Evolutionary conservation across 1,284 basidiomycete species (phyloP).

Genomic region (Porogramme epimiltina): DNA sequence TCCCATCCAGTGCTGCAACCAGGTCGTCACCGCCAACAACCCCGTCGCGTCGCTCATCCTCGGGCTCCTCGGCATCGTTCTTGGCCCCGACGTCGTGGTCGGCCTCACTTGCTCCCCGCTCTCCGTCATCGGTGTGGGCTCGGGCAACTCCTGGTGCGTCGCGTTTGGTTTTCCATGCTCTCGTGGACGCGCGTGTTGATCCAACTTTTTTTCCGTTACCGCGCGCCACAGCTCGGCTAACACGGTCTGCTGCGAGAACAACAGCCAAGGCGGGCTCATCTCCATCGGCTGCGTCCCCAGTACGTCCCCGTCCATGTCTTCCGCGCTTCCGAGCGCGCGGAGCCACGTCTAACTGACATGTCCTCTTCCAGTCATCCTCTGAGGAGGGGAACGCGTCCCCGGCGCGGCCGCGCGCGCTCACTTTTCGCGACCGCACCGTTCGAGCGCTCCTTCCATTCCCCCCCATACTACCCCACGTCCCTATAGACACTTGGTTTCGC

Average conservation of each 20-base stretch:
- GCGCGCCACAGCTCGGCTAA: constrained; percentile 3
- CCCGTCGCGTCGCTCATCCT: constrained; percentile 15
- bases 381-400: too few species aligned
- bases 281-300: constrained; percentile 20
- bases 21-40: constrained; percentile 13
- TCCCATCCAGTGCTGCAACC: constrained; percentile 30
- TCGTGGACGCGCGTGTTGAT: not conserved
- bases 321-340: too few species aligned
- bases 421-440: too few species aligned
- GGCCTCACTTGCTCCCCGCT: constrained; percentile 32
- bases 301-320: constrained; percentile 1
- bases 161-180: too few species aligned
- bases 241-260: constrained; percentile 20
- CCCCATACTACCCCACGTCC: too few species aligned
- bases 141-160: constrained; percentile 22
- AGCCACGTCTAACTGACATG: too few species aligned
- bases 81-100: constrained; percentile 22
- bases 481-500: too few species aligned
- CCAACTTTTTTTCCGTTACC: not conserved
- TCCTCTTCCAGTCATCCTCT: too few species aligned
- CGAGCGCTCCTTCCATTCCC: too few species aligned
- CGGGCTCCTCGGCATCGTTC: constrained; percentile 25
- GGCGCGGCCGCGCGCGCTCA: too few species aligned
- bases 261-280: constrained; percentile 15
- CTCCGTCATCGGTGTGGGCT: constrained; percentile 23